phyloP scores from a whole-genome alignment of 2,329 filamentous ascomycete species.

The Rugonectria rugulosa region DNA sequence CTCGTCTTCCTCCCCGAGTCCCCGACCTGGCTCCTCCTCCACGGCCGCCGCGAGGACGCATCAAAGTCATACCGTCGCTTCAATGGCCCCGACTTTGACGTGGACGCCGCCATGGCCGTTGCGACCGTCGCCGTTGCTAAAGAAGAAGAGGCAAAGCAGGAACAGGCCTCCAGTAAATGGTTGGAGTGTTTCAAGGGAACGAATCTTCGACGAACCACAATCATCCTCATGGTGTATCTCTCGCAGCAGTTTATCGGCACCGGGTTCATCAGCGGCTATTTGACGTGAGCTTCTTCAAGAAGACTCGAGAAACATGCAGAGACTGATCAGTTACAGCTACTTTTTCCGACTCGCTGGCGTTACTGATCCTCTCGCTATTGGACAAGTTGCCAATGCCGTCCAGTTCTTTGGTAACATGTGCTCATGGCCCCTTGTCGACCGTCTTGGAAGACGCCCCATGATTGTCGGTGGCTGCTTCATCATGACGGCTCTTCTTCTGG shows the following conservation, averaged over 20 bases:
- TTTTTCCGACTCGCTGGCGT: slow-evolving; percentile 38
- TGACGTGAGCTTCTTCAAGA: slow-evolving; percentile 24
- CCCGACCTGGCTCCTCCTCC: slow-evolving; percentile 49
- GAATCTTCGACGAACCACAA: slow-evolving; percentile 39
- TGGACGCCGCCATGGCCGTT: slow-evolving; percentile 28
- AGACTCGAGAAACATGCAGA: rapidly evolving
- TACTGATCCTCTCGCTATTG: slow-evolving; percentile 38
- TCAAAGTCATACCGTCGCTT: slow-evolving; percentile 29
- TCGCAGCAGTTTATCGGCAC: slow-evolving; percentile 42
- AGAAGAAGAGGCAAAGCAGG: slow-evolving; percentile 33
- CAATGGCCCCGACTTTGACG: slow-evolving; percentile 38
- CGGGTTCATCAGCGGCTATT: slow-evolving; percentile 40
- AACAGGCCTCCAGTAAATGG: slow-evolving; percentile 30
- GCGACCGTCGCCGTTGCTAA: slow-evolving; percentile 33
- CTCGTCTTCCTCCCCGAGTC: slow-evolving; percentile 40
- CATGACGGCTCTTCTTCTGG: slow-evolving; percentile 39
- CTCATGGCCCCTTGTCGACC: slow-evolving; percentile 42
- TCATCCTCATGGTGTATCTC: slow-evolving; percentile 43
- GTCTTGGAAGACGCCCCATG: slow-evolving; percentile 40
- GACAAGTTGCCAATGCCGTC: slow-evolving; percentile 40
- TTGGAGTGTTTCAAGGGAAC: slow-evolving; percentile 41
- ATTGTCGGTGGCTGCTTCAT: slow-evolving; percentile 39
- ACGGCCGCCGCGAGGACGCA: slow-evolving; percentile 35
- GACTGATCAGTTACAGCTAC: slow-evolving; percentile 19
- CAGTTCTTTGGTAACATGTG: slow-evolving; percentile 41